Evolutionary conservation across 2,329 filamentous ascomycete species (phyloP).

Genomic region (Geosmithia putterillii): DNA sequence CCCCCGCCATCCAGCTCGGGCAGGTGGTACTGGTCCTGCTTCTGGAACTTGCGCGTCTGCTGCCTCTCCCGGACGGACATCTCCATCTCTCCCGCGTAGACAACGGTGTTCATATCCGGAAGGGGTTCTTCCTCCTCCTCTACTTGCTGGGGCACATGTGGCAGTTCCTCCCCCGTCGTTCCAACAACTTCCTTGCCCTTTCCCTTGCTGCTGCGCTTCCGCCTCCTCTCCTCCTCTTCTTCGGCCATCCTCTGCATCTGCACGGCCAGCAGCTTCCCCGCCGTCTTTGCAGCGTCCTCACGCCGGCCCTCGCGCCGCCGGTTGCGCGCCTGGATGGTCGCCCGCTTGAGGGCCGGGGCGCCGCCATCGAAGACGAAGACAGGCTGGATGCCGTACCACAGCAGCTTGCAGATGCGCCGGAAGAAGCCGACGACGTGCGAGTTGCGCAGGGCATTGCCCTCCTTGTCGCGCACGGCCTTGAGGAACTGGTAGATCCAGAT

Average conservation of each 20-base stretch:
- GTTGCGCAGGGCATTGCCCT: constrained; percentile 92
- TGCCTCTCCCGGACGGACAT: constrained; percentile 68
- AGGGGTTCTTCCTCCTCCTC: constrained; percentile 47
- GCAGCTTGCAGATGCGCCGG: constrained; percentile 89
- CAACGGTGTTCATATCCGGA: constrained; percentile 55
- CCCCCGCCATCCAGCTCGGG: constrained; percentile 70
- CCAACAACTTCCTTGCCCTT: constrained; percentile 16
- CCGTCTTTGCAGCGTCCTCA: constrained; percentile 86
- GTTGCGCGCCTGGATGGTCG: constrained; percentile 74
- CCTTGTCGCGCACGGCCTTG: constrained; percentile 96
- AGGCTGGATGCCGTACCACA: constrained; percentile 92
- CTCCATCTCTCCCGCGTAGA: constrained; percentile 84
- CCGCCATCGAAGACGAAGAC: constrained; percentile 98
- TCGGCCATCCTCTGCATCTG: constrained; percentile 89
- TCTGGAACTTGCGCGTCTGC: constrained; percentile 61
- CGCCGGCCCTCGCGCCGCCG: constrained; percentile 72
- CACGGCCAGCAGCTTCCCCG: constrained; percentile 79
- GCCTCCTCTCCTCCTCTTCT: constrained; percentile 57
- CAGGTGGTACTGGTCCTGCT: constrained; percentile 90
- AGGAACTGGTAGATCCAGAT: constrained; percentile 99
- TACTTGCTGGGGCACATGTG: too few species aligned
- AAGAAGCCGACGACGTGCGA: constrained; percentile 97
- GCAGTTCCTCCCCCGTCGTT: constrained; percentile 25
- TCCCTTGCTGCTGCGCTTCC: neutral
- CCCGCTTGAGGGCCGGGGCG: constrained; percentile 78